Evolutionary conservation across 192 early-diverging fungal genomes (phyloP), one percentile per base, ranked within the genome.

Genomic region (Backusella luteola): DNA sequence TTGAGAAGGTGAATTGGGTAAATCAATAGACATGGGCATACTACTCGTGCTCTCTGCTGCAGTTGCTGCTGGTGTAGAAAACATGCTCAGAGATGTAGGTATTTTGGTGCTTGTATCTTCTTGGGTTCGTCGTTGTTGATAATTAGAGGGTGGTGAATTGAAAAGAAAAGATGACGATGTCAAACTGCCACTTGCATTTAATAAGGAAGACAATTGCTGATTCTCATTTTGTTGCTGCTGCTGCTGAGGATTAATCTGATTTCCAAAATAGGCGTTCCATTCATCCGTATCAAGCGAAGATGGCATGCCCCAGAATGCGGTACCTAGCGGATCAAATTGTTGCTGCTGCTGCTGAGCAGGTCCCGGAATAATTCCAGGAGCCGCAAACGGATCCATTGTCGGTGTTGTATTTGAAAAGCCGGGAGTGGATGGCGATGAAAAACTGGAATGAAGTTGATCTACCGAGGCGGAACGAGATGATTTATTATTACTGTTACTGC

Each of bases 371-470:
- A 67, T 81, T 17, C 80, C 83, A 26, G 79, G 74, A 23, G 79
- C 78, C 8, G 78, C 76, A 77, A 79, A 83, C 34, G 78, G 82
- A 73, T 83, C 82, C 67, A 77, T 77, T 19, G 73, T 75, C 21
- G 56, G 73, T 29, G 49, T 63, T n/a, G 42, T 29, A 32, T 32
- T 41, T 12, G 41, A 38, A 73, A 29, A 35, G 23, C 63, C 15
- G 23, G 74, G 14, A 0, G 42, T 29, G 26, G 56, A 39, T 26
- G 52, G 39, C 9, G 73, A 52, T 63, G 73, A 69, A 59, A 53
- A 34, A 67, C 53, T 67, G 66, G 15, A 63, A 29, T 63, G 56
- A 63, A 63, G 11, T 63, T 63, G 56, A 29, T 63, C 56, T 14
- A 63, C 26, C 12, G 56, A 63, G 23, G 56, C 9, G 1, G 56